Evolutionary conservation across 352 stramenopile genomes (phyloP).

Genomic region (Phytopythium oedochilum): DNA sequence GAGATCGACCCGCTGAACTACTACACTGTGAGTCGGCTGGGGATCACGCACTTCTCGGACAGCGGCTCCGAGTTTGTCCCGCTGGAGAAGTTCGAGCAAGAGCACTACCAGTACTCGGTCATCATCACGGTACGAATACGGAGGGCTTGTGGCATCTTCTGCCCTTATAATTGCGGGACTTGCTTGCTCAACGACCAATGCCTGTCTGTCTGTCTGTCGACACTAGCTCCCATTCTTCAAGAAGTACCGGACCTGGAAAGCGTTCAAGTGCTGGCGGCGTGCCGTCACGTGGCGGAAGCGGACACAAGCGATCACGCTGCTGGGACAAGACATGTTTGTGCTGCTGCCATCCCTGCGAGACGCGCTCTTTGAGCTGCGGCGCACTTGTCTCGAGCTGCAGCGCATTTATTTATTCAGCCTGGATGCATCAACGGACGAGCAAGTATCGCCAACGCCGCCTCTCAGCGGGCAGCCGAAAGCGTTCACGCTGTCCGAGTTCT

Average conservation of each 20-base stretch:
- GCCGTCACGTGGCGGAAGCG: conserved; percentile 52
- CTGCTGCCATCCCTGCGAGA: conserved; percentile 79
- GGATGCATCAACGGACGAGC: conserved; percentile 9
- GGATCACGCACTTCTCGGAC: conserved; percentile 85
- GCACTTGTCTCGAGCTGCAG: conserved; percentile 52
- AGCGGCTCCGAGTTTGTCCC: conserved; percentile 84
- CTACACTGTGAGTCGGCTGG: conserved; percentile 86
- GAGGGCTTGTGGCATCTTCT: too few species aligned
- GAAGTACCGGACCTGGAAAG: conserved; percentile 89
- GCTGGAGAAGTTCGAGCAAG: conserved; percentile 87
- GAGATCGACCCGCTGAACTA: conserved; percentile 77
- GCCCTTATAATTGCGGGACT: too few species aligned
- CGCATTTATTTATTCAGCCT: conserved; percentile 23
- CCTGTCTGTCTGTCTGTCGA: background rate
- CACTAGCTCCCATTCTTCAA: conserved; percentile 84
- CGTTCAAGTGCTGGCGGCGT: conserved; percentile 86
- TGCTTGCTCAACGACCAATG: background rate
- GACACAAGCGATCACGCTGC: conserved; percentile 19
- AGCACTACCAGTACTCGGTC: conserved; percentile 88
- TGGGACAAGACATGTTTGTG: conserved; percentile 87
- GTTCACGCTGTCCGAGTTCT: conserved; percentile 82
- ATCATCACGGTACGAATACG: conserved; percentile 52
- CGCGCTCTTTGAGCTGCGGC: conserved; percentile 71
- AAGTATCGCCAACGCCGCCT: background rate
- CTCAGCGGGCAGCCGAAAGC: conserved; percentile 32